phyloP scores from a whole-genome alignment of 2,329 filamentous ascomycete species.

The Sporothrix curviconia region DNA sequence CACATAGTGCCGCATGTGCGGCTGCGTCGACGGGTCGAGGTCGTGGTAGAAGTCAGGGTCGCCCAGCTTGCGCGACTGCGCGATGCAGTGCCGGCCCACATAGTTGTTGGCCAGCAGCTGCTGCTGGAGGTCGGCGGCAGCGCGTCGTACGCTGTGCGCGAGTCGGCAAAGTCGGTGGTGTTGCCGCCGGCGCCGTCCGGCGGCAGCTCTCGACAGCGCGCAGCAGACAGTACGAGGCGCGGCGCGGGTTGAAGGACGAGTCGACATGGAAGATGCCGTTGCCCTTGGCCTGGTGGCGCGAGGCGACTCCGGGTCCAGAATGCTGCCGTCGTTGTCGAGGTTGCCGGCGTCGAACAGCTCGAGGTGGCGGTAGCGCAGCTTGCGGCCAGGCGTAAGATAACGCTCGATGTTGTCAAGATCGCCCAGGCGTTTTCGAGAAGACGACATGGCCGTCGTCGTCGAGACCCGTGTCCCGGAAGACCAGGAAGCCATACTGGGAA shows the following conservation, averaged over 20 bases:
- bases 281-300: slow-evolving; percentile 36
- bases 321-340: slow-evolving; percentile 39
- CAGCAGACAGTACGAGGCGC: slow-evolving; percentile 46
- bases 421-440: slow-evolving; percentile 44
- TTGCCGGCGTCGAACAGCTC: slow-evolving; percentile 55
- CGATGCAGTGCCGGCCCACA: slow-evolving; percentile 44
- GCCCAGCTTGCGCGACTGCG: slow-evolving; percentile 46
- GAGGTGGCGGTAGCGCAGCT: slow-evolving; percentile 39
- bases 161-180: slow-evolving; percentile 50
- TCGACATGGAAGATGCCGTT: slow-evolving; percentile 50
- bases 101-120: slow-evolving; percentile 35
- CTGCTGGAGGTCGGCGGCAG: slow-evolving; percentile 30
- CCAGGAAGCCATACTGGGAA: slow-evolving; percentile 14
- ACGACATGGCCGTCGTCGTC: slow-evolving; percentile 44
- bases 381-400: slow-evolving; percentile 40
- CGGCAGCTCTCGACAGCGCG: slow-evolving; percentile 43
- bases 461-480: slow-evolving; percentile 32
- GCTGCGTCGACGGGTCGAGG: slow-evolving; percentile 26
- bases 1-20: slow-evolving; percentile 41
- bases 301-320: slow-evolving; percentile 35
- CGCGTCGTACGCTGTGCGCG: slow-evolving; percentile 43
- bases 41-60: slow-evolving; percentile 42
- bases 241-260: slow-evolving; percentile 48
- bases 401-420: slow-evolving; percentile 49
- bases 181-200: slow-evolving; percentile 39